A percentile compares a stretch with the other conserved stretches of the same genome.
phyloP scores from a whole-genome alignment of 2,329 filamentous ascomycete species.

The Penicillium aurantiogriseum region DNA sequence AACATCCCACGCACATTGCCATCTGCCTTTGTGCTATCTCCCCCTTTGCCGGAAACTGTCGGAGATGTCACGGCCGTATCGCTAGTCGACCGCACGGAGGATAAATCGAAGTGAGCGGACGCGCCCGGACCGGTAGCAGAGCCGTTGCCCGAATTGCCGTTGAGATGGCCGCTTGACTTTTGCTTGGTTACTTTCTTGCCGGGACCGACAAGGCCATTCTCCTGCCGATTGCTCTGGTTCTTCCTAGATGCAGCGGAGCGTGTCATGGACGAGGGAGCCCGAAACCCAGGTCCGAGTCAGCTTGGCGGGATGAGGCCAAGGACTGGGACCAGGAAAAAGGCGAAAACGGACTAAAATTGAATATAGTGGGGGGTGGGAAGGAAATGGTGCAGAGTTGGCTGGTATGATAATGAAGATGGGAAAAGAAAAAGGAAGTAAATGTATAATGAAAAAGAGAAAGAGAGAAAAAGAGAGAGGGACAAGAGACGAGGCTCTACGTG shows the following conservation, averaged over 20 bases:
- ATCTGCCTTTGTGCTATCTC: conserved; percentile 35
- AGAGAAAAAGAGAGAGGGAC: conserved; percentile 6
- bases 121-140: conserved; percentile 38
- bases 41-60: conserved; percentile 25
- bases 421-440: conserved; percentile 15
- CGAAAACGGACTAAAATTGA: conserved; percentile 20
- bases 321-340: conserved; percentile 44
- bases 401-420: not conserved
- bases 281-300: conserved; percentile 46
- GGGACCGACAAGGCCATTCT: conserved; percentile 81
- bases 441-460: conserved; percentile 14
- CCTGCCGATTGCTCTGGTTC: conserved; percentile 73
- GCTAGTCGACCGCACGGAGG: conserved; percentile 39
- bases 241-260: conserved; percentile 50
- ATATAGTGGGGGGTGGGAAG: conserved; percentile 11
- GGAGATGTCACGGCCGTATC: conserved; percentile 35
- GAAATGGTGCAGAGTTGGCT: conserved; percentile 9
- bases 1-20: conserved; percentile 35
- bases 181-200: conserved; percentile 66
- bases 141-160: conserved; percentile 49
- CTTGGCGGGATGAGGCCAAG: conserved; percentile 51
- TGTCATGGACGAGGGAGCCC: conserved; percentile 50
- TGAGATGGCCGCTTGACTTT: conserved; percentile 56
- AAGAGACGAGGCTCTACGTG: conserved; percentile 13
- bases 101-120: conserved; percentile 41